Evolutionary conservation across 2,329 filamentous ascomycete species (phyloP).

Genomic region (Bipolaris cookei): DNA sequence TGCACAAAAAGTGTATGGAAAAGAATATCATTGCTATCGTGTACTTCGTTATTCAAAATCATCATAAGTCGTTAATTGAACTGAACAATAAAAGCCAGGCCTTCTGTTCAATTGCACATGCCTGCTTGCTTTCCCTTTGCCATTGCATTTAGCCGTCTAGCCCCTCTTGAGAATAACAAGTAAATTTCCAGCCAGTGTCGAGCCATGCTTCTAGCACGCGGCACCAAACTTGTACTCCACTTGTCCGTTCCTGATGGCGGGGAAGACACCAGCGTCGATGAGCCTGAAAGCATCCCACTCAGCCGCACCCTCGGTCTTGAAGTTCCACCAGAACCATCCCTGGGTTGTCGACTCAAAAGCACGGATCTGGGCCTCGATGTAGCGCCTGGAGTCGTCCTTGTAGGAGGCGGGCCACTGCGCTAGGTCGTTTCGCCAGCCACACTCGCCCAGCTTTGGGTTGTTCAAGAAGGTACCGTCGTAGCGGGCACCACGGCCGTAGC

Average conservation of each 20-base stretch:
- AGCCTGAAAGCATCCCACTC: conserved; percentile 62
- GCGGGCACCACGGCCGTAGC: conserved; percentile 64
- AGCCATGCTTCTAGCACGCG: conserved; percentile 22
- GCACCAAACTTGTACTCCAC: conserved; percentile 32
- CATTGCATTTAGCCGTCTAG: not conserved
- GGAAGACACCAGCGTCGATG: conserved; percentile 60
- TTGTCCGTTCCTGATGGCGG: conserved; percentile 34
- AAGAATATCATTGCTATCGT: not conserved
- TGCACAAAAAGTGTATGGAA: not conserved
- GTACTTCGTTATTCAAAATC: not conserved
- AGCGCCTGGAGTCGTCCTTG: conserved; percentile 57
- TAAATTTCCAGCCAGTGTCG: not conserved
- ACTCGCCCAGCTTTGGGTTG: conserved; percentile 60
- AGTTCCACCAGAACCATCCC: conserved; percentile 66
- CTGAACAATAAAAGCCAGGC: conserved; percentile 5
- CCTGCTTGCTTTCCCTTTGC: not conserved
- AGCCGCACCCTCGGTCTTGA: conserved; percentile 61
- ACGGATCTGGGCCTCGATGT: conserved; percentile 62
- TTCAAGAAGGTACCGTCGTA: conserved; percentile 63
- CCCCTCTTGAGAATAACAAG: not conserved
- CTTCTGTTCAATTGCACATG: not conserved
- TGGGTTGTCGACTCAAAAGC: conserved; percentile 59
- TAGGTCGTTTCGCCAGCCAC: conserved; percentile 58
- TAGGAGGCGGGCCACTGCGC: conserved; percentile 55
- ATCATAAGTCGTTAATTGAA: conserved; percentile 1